A percentile compares a stretch with the other conserved stretches of the same genome.
These are phyloP conservation scores for Geotrichum siamense DNA, from an alignment of 1,139 yeast species.

Conservation along the genomic window DNA sequence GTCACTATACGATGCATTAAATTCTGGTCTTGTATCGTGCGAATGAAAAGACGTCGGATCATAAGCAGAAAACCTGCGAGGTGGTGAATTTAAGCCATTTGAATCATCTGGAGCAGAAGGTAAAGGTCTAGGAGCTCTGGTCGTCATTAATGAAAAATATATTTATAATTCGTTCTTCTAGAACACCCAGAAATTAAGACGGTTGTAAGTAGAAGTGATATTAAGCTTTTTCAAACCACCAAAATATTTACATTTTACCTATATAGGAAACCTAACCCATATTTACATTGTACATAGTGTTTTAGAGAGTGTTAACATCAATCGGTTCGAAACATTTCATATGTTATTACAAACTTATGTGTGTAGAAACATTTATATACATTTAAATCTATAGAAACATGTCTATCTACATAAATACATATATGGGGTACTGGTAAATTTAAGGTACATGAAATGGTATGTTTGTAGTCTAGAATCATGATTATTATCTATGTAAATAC, in stretches of 20 bases:
- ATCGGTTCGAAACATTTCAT: neutral
- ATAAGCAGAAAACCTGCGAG: slow-evolving; percentile 4
- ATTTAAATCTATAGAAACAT: no score
- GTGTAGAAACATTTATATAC: no score
- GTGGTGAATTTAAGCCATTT: neutral
- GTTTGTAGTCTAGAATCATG: no score
- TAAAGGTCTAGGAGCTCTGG: slow-evolving; percentile 10
- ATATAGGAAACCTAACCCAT: neutral
- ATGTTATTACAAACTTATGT: neutral
- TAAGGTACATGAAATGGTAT: no score
- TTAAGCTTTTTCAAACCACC: neutral
- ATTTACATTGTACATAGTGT: neutral
- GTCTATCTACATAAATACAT: no score
- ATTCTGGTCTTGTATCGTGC: neutral
- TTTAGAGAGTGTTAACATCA: no score
- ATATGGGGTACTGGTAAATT: no score
- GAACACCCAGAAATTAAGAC: neutral
- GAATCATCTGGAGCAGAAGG: slow-evolving; percentile 6
- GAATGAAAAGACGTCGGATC: neutral
- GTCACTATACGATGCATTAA: neutral
- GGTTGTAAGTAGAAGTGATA: neutral
- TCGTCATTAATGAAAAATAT: neutral
- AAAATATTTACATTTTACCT: no score
- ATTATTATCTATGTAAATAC: no score
- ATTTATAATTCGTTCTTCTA: neutral